Base-by-base conservation (phyloP, 768 basidiomycete species). In the Mycena chlorophos region DNA sequence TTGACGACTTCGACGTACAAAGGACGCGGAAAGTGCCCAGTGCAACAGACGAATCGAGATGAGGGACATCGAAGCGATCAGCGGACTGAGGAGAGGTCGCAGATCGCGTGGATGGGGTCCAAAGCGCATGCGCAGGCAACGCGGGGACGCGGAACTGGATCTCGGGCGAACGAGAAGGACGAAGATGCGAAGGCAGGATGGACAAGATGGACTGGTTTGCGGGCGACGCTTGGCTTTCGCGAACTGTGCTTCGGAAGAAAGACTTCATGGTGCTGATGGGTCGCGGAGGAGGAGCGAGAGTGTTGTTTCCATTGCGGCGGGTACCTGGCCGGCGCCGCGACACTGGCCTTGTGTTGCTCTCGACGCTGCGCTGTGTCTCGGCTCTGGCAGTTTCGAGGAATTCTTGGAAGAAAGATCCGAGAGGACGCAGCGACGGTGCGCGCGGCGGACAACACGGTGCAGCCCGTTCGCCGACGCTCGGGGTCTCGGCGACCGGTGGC, bases 331-430 rank as follows among this genome's bases (percentile, higher is more conserved):
- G 5, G 23, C 48, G 27, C 49, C 45, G 23, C 25, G 53, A 31
- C 29, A 34, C 23, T 12, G 48, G 57, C 37, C 40, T 54, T 23
- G 23, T 39, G 10, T 26, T 52, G 19, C 37, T 43, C 30, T 19
- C 22, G 10, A 46, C 43, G 45, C 45, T 40, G 6, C 54, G 40
- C n/a, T 61, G 56, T 25, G 60, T 58, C 39, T 55, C 60, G 1
- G 53, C 28, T 28, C 56, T 42, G 19, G 60, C 60, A 29, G 53
- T 61, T 47, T 61, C 30, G 25, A 61, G 43, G 29, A 61, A 58
- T 25, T 55, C 51, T 17, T 61, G 42, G 30, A 61, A 39, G 40
- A 57, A 61, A 10, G 54, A 61, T 5, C 49, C 51, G 2, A 61
- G 50, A 0, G 60, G 60, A 13, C 53, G 52, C 49, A 61, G 29